Evolutionary conservation across 805 yeast genomes (phyloP).

Genomic region (Yarrowia sp.): DNA sequence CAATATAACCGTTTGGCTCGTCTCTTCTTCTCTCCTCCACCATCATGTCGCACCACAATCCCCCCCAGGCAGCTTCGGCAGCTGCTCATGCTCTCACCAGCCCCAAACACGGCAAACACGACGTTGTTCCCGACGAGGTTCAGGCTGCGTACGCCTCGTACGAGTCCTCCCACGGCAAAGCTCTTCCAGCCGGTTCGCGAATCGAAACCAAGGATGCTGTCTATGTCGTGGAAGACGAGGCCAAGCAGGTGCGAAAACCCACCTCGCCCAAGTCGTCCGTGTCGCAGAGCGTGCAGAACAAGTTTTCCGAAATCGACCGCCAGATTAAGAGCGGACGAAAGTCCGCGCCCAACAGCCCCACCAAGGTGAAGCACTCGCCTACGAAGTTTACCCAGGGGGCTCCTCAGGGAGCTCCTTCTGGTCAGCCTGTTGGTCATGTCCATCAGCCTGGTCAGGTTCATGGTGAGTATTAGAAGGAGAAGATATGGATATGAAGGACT

Average conservation of each 20-base stretch:
- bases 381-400: too few relatives aligned
- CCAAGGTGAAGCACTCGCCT: too few relatives aligned
- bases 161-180: slow-evolving; percentile 20
- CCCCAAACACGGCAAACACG: slow-evolving; percentile 14
- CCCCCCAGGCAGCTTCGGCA: slow-evolving; percentile 1
- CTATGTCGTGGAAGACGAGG: slow-evolving; percentile 8
- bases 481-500: too few relatives aligned
- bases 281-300: not conserved
- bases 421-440: too few relatives aligned
- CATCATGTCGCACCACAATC: not conserved
- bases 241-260: not conserved
- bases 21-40: not conserved
- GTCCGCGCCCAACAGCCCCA: not conserved
- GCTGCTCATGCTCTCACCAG: not conserved
- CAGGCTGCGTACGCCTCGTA: slow-evolving; percentile 17
- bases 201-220: slow-evolving; percentile 19
- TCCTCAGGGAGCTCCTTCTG: too few relatives aligned
- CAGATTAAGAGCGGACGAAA: not conserved
- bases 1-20: not conserved
- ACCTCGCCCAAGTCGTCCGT: slow-evolving; percentile 10
- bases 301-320: slow-evolving; percentile 11
- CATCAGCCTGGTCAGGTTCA: too few relatives aligned
- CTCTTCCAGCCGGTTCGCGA: slow-evolving; percentile 2
- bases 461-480: too few relatives aligned
- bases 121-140: slow-evolving; percentile 9